These are phyloP conservation scores for Trichoderma sp. DNA, from an alignment of 2,329 filamentous ascomycete species.

Conservation along the genomic window DNA sequence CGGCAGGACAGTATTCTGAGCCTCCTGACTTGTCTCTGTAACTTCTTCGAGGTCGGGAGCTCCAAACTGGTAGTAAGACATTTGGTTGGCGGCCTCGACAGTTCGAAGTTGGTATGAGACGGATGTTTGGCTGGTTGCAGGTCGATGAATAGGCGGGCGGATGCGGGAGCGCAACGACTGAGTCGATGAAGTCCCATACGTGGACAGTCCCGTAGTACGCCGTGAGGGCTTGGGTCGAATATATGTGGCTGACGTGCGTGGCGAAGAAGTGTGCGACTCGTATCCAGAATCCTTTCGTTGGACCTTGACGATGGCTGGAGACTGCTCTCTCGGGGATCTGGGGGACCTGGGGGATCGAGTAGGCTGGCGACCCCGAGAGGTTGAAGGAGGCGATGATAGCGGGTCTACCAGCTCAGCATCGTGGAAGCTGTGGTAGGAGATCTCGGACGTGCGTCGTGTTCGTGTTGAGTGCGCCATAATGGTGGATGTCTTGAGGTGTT, in stretches of 20 bases:
- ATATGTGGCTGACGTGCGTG: slow-evolving; percentile 39
- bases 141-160: slow-evolving; percentile 43
- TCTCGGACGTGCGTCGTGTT: slow-evolving; percentile 44
- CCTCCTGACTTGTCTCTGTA: slow-evolving; percentile 25
- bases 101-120: slow-evolving; percentile 31
- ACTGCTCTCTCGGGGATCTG: slow-evolving; percentile 27
- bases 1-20: slow-evolving; percentile 35
- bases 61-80: slow-evolving; percentile 51
- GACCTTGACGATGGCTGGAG: slow-evolving; percentile 43
- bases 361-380: slow-evolving; percentile 27
- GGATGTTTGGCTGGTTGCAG: slow-evolving; percentile 31
- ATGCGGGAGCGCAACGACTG: slow-evolving; percentile 35
- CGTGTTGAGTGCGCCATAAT: slow-evolving; percentile 24
- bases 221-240: slow-evolving; percentile 32
- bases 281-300: slow-evolving; percentile 59
- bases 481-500: neutral
- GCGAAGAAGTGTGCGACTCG: slow-evolving; percentile 46
- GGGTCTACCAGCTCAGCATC: slow-evolving; percentile 50
- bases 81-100: slow-evolving; percentile 33
- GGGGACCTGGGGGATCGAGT: slow-evolving; percentile 25
- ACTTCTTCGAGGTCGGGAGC: slow-evolving; percentile 40
- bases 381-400: slow-evolving; percentile 28
- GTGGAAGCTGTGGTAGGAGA: slow-evolving; percentile 55
- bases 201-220: slow-evolving; percentile 36
- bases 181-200: slow-evolving; percentile 23